Percentiles rank a stretch among this genome's conserved stretches.
Evolutionary conservation across 805 yeast genomes (phyloP).

Genomic region (Hanseniaspora pseudoguilliermondii): DNA sequence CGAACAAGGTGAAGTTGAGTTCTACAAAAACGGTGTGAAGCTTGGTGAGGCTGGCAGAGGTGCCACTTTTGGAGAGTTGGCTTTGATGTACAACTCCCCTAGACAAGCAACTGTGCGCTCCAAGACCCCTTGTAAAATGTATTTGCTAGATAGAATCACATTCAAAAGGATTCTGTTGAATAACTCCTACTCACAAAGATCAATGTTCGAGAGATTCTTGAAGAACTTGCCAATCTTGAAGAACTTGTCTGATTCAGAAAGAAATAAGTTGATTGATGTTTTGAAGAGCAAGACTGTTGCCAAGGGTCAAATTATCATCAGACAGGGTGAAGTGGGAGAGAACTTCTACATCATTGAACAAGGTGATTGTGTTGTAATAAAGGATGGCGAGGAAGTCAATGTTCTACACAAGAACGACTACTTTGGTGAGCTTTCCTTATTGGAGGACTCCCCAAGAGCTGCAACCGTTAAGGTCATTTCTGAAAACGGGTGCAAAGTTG

Average conservation of each 20-base stretch:
- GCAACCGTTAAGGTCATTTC: slow-evolving; percentile 72
- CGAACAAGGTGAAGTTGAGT: slow-evolving; percentile 75
- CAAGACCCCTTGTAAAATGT: slow-evolving; percentile 53
- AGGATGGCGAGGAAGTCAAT: slow-evolving; percentile 37
- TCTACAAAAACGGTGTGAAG: slow-evolving; percentile 48
- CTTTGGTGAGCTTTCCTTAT: slow-evolving; percentile 90
- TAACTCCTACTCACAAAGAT: slow-evolving; percentile 79
- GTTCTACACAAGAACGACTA: slow-evolving; percentile 69
- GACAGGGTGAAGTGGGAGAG: slow-evolving; percentile 78
- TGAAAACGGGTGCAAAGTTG: slow-evolving; percentile 58
- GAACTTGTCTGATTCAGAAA: slow-evolving; percentile 61
- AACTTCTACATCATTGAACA: slow-evolving; percentile 62
- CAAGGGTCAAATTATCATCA: slow-evolving; percentile 61
- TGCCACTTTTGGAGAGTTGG: slow-evolving; percentile 89
- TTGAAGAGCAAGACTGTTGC: slow-evolving; percentile 62
- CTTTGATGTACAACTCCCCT: slow-evolving; percentile 93
- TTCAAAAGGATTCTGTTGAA: slow-evolving; percentile 85
- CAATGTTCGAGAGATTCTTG: slow-evolving; percentile 78
- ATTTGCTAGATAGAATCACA: slow-evolving; percentile 90
- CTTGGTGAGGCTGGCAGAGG: slow-evolving; percentile 75
- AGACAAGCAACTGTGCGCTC: slow-evolving; percentile 92
- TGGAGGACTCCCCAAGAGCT: slow-evolving; percentile 84
- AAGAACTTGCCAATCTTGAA: slow-evolving; percentile 74
- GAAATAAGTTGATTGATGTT: slow-evolving; percentile 90
- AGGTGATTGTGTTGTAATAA: slow-evolving; percentile 70